Evolutionary conservation across 495 filamentous ascomycete species (phyloP), one percentile per base, ranked within the genome.

Genomic region (Penicillium ochrochloron): DNA sequence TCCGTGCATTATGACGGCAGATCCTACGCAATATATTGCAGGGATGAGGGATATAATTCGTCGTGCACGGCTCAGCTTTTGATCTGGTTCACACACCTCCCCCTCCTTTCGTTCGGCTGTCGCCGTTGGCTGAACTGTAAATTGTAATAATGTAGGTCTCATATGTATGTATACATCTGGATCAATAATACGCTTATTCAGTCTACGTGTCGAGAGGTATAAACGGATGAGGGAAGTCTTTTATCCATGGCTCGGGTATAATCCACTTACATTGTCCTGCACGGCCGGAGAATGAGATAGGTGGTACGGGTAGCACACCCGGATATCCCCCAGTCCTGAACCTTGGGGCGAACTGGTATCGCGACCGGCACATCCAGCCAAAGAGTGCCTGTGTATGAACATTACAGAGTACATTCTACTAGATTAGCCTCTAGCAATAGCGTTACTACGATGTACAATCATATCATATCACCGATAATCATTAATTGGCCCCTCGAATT

Each of bases 11-110:
- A 60, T 63, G 54, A 62, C 46, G 21, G 34, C 52, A 50, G 55
- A 56, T 60, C 25, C 35, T 42, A 66, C 54, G 61, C 63, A 62
- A 66, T 64, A 57, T 59, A 63, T 53, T 39, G 25, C 34, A 59
- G 60, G 57, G 52, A 39, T 37, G 23, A 5, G 27, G 51, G 33
- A 27, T 19, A 48, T 42, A 15, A 15, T 31, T 21, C 29, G 29
- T 48, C 27, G 65, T 63, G 62, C 68, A 71, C 68, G 70, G 66
- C 61, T 66, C 65, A 62, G 60, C 41, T 57, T 50, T 15, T 39
- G 64, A 63, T 67, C 62, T 59, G 59, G 41, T 67, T 67, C 60
- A 64, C 62, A 8, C 4, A 3, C 51, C 25, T 14, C 5, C 31
- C 7, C 11, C n/a, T 21, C 8, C 31, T 3, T 33, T 5, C n/a